These are phyloP conservation scores for Cyberlindnera amylophila DNA, from an alignment of 805 yeast genomes.

Conservation along the genomic window DNA sequence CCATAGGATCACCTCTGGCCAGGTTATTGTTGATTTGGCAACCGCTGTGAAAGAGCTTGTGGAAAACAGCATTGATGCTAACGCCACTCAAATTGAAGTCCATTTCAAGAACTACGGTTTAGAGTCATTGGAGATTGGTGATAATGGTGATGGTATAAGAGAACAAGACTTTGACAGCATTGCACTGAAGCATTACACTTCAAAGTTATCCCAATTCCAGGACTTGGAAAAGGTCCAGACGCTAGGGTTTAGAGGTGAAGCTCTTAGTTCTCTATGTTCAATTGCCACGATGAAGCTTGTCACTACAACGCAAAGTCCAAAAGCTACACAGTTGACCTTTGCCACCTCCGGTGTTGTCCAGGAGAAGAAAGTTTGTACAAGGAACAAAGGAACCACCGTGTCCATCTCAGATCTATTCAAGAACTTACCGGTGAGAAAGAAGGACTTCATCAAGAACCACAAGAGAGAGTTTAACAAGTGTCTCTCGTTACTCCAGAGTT, in stretches of 20 bases:
- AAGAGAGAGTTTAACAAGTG: constrained; percentile 72
- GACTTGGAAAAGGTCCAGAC: constrained; percentile 50
- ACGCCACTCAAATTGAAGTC: constrained; percentile 63
- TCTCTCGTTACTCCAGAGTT: constrained; percentile 55
- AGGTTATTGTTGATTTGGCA: constrained; percentile 77
- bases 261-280: constrained; percentile 65
- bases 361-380: constrained; percentile 39
- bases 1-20: constrained; percentile 84
- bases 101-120: constrained; percentile 68
- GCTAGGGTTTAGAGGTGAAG: constrained; percentile 80
- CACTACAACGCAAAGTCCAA: constrained; percentile 52
- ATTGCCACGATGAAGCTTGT: constrained; percentile 44
- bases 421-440: constrained; percentile 76
- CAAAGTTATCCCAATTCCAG: constrained; percentile 55
- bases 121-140: constrained; percentile 62
- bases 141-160: constrained; percentile 65
- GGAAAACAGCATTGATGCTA: constrained; percentile 85
- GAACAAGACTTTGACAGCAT: constrained; percentile 47
- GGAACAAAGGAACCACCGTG: constrained; percentile 69
- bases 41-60: constrained; percentile 81
- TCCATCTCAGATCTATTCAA: constrained; percentile 56
- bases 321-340: constrained; percentile 53
- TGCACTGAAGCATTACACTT: constrained; percentile 64
- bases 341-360: constrained; percentile 50
- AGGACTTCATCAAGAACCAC: constrained; percentile 61